Evolutionary conservation across 2,329 filamentous ascomycete genomes (phyloP).

Genomic region (Fusarium sterilihyphosum): DNA sequence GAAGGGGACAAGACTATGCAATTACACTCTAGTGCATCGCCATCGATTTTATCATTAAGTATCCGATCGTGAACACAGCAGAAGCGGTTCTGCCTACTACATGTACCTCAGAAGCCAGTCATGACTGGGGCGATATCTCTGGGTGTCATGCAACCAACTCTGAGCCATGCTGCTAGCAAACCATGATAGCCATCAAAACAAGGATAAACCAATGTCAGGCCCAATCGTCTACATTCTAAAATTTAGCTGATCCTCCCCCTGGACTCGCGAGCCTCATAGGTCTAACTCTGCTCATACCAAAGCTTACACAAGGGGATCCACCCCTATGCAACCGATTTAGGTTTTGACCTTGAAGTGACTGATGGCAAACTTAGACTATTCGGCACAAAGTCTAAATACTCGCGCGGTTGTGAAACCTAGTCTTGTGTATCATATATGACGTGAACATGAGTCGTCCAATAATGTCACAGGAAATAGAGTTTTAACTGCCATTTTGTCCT

Average conservation of each 20-base stretch:
- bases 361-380: neutral
- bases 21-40: neutral
- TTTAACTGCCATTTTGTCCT: neutral
- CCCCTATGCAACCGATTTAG: rapidly evolving
- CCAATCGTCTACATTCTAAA: rapidly evolving
- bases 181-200: neutral
- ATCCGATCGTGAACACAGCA: too few relatives aligned
- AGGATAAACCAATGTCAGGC: neutral
- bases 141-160: too few relatives aligned
- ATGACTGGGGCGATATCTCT: neutral
- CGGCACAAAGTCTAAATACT: neutral
- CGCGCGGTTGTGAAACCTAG: too few relatives aligned
- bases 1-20: rapidly evolving
- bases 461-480: neutral
- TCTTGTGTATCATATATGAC: neutral
- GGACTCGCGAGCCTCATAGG: neutral
- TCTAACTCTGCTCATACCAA: neutral
- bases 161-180: too few relatives aligned
- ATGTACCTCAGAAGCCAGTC: too few relatives aligned
- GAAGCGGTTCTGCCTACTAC: too few relatives aligned
- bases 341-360: neutral
- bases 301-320: neutral
- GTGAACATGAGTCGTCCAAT: neutral
- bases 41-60: too few relatives aligned
- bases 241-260: neutral